These are phyloP conservation scores for Ustilago curta DNA, from an alignment of 1,284 basidiomycete species.

Conservation along the genomic window DNA sequence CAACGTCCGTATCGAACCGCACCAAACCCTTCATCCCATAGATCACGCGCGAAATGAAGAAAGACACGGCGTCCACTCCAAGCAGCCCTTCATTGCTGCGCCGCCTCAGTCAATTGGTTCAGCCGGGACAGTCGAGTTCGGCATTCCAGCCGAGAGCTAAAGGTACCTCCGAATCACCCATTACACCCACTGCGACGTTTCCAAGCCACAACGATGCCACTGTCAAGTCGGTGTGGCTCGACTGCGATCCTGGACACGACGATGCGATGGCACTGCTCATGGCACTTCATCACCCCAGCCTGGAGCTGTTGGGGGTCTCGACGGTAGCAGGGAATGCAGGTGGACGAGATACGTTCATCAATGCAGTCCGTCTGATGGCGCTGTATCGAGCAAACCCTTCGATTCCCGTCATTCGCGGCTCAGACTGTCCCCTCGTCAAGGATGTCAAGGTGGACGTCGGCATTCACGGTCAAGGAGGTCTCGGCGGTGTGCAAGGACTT, in stretches of 20 bases:
- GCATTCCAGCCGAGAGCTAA: slow-evolving; percentile 31
- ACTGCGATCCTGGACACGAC: slow-evolving; percentile 64
- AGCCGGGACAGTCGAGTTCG: slow-evolving; percentile 28
- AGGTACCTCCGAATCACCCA: slow-evolving; percentile 12
- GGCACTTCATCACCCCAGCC: slow-evolving; percentile 51
- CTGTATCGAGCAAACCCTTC: slow-evolving; percentile 43
- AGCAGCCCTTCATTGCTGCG: slow-evolving; percentile 40
- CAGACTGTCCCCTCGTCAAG: slow-evolving; percentile 58
- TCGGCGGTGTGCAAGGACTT: slow-evolving; percentile 60
- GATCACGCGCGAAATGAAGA: slow-evolving; percentile 22
- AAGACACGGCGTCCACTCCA: slow-evolving; percentile 21
- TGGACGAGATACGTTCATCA: slow-evolving; percentile 53
- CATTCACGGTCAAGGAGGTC: slow-evolving; percentile 62
- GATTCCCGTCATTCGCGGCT: slow-evolving; percentile 56
- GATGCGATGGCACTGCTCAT: slow-evolving; percentile 61
- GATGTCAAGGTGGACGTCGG: slow-evolving; percentile 46
- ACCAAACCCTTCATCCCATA: neutral
- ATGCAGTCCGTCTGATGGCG: slow-evolving; percentile 55
- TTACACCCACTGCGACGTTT: slow-evolving; percentile 9
- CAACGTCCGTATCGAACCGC: neutral
- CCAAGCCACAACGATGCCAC: slow-evolving; percentile 8
- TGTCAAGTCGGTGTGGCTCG: slow-evolving; percentile 58
- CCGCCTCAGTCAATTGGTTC: slow-evolving; percentile 44
- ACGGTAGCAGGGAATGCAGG: slow-evolving; percentile 61
- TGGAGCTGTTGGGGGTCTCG: slow-evolving; percentile 59